Conservation (phyloP, 2,329 filamentous ascomycete genomes). For the Ploettnerulaceae sp. region DNA sequence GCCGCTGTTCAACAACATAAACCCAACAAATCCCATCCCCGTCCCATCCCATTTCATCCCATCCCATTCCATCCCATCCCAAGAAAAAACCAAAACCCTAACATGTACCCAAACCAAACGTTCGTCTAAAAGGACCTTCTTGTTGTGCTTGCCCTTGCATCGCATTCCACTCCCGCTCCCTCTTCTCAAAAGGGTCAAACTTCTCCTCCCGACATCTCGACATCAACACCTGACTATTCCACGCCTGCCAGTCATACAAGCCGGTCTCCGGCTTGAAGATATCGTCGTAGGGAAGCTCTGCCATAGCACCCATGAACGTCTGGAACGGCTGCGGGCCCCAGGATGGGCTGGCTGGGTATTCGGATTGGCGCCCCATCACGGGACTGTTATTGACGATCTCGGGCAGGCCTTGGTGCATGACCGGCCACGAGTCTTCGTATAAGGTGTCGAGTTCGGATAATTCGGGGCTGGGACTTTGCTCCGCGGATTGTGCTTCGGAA, state of each 20-base stretch:
- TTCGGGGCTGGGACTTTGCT: conserved; percentile 13
- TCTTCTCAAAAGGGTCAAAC: conserved; percentile 24
- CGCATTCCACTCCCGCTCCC: conserved; percentile 20
- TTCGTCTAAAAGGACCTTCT: conserved; percentile 17
- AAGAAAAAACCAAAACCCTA: no score
- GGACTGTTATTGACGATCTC: conserved; percentile 19
- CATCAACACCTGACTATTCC: conserved; percentile 30
- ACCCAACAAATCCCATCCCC: no score
- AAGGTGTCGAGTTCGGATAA: conserved; percentile 28
- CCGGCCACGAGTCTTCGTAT: conserved; percentile 30
- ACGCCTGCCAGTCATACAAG: conserved; percentile 32
- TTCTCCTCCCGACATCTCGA: conserved; percentile 32
- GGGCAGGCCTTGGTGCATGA: conserved; percentile 21
- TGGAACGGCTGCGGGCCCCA: conserved; percentile 32
- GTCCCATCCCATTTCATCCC: no score
- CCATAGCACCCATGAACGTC: conserved; percentile 33
- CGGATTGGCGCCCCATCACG: conserved; percentile 17
- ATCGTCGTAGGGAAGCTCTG: conserved; percentile 32
- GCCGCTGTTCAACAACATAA: no score
- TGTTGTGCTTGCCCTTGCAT: conserved; percentile 15
- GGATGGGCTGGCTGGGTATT: conserved; percentile 27
- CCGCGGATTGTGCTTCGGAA: conserved; percentile 19
- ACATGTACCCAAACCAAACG: conserved; percentile 21
- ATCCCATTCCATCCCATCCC: no score
- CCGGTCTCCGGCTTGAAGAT: conserved; percentile 31